Evolutionary conservation across 495 filamentous ascomycete genomes (phyloP), one percentile per base, ranked within the genome.

Genomic region (Copromyces sp.): DNA sequence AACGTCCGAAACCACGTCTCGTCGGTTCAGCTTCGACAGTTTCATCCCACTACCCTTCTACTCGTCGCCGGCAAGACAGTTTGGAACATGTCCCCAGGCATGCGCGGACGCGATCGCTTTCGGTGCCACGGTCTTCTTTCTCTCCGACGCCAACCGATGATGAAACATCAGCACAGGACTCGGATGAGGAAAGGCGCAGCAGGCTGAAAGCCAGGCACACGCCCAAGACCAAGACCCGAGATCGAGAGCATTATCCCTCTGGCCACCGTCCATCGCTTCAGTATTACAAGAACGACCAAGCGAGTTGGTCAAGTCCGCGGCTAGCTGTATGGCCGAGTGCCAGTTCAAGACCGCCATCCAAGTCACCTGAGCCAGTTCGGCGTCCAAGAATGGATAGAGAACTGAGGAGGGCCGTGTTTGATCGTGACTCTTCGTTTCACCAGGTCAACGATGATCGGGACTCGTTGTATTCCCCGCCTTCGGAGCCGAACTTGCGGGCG

Each of bases 211-310:
- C 53, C 53, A 65, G 53, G 7, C 53, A 65, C 12, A 65, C 53
- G 29, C 53, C 29, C 0, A 65, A 32, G 14, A 9, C 53, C 6
- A 65, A 65, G 53, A 65, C 53, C 0, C 12, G 53, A 59, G 47
- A 53, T 9, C 45, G 45, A 61, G 53, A 65, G 14, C 53, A 65
- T 65, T 65, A 65, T 37, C 53, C 53, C 12, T 65, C 53, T 0
- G 53, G 53, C 53, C 53, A 65, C 12, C 53, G 53, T 9, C 53
- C 53, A 12, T 65, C 53, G 3, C 53, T 65, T 65, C 53, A 65
- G 69, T 77, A 76, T n/a, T 76, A 78, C 47, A 70, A 75, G 37
- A 72, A 70, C 9, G 72, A 75, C 32, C 72, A 70, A n/a, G n/a
- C 72, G 1, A 73, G 74, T 8, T n/a, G 72, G 44, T 74, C 74